These are phyloP conservation scores for Kodamaea fukazawae DNA, from an alignment of 805 yeast genomes.

Conservation along the genomic window DNA sequence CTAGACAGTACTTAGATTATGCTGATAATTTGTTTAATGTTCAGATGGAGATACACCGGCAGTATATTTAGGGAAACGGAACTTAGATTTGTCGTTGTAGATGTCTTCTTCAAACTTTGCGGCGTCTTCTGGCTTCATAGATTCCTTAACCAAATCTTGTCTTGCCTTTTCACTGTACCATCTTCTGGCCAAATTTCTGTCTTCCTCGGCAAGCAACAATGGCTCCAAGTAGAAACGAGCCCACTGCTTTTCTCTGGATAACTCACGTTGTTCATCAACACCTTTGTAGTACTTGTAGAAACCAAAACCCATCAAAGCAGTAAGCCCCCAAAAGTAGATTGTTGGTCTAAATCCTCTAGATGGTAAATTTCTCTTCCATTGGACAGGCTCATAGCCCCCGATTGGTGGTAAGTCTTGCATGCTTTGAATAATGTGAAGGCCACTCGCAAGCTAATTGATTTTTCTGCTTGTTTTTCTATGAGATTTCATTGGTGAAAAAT, in stretches of 20 bases:
- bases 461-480: slow-evolving; percentile 7
- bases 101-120: slow-evolving; percentile 43
- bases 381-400: slow-evolving; percentile 82
- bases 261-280: slow-evolving; percentile 72
- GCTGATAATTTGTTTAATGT: slow-evolving; percentile 13
- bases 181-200: slow-evolving; percentile 74
- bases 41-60: slow-evolving; percentile 39
- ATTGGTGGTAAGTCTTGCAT: slow-evolving; percentile 85
- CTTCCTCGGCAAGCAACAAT: slow-evolving; percentile 75
- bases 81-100: slow-evolving; percentile 43
- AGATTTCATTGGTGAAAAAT: slow-evolving; percentile 10
- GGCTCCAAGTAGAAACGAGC: slow-evolving; percentile 72
- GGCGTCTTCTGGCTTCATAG: slow-evolving; percentile 37
- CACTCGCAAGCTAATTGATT: slow-evolving; percentile 1
- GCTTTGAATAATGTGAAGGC: not conserved
- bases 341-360: slow-evolving; percentile 81
- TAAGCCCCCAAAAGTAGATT: slow-evolving; percentile 62
- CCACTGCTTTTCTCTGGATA: slow-evolving; percentile 74
- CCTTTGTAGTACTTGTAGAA: slow-evolving; percentile 65
- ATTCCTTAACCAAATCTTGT: slow-evolving; percentile 53
- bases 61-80: slow-evolving; percentile 41
- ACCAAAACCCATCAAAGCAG: slow-evolving; percentile 67
- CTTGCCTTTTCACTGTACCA: slow-evolving; percentile 60
- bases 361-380: slow-evolving; percentile 86
- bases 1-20: no score